Base-by-base conservation (phyloP, 768 basidiomycete genomes). In the Kwoniella newhampshirensis region DNA sequence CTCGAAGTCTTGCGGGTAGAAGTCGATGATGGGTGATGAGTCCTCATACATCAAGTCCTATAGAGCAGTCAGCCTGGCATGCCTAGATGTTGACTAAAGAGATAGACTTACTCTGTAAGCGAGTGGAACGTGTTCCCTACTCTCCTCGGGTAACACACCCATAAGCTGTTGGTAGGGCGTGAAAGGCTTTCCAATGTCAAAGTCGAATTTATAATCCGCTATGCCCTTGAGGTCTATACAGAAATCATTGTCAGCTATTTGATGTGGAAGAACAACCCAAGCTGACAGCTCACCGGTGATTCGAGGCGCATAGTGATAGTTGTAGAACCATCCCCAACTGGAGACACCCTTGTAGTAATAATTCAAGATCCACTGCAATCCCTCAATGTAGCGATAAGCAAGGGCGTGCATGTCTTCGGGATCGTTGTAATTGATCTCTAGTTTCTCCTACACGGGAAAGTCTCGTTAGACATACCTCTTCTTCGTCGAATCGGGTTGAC, bases 311-410 rank as follows among this genome's bases (percentile, higher is more conserved):
- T 93, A 99, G 73, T 99, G 94, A 75, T 97, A 98, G 75, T 93
- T 80, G 78, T 98, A 98, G 80, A 94, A 99, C 96, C 96, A 98
- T 20, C 89, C 84, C 96, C 96, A 99, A 15, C 91, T 93, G 4
- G 91, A 88, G 17, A 98, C 92, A 4, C 96, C 96, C 60, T 88
- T 85, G 75, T 97, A 98, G 75, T 99, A 99, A 76, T 99, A 99
- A 72, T 91, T 88, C 87, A 99, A 89, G 28, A 98, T 91, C 96
- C 94, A 98, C 71, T 99, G 96, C 60, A 99, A 77, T 0, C 96
- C 96, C 73, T 98, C 90, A 17, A 89, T 83, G 74, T 96, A 99
- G 55, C 84, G 83, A 70, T 82, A 92, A 12, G 84, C 81, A 51
- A 99, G 79, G 45, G 85, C 80, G 23, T 82, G 80, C 81, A 92